A percentile compares a stretch with the other conserved stretches of the same genome.
phyloP scores from a whole-genome alignment of 2,329 filamentous ascomycete genomes.

The Bipolaris zeicola region DNA sequence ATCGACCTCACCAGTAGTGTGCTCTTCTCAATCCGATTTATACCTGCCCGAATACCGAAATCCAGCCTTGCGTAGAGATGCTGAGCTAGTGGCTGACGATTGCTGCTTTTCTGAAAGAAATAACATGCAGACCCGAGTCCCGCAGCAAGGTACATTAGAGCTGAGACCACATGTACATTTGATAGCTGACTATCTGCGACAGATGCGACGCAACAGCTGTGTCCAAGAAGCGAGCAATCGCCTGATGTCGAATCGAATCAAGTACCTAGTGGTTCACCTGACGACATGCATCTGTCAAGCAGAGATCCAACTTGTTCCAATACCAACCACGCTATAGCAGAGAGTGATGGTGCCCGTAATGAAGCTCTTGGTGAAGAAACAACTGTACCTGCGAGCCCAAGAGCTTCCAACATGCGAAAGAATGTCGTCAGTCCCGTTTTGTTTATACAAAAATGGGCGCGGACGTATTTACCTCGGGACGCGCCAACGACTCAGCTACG shows the following conservation, averaged over 20 bases:
- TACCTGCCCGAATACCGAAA: not conserved
- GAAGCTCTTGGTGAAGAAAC: not conserved
- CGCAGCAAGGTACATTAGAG: not conserved
- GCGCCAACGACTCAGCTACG: not conserved
- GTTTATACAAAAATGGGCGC: not conserved
- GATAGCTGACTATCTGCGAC: not conserved
- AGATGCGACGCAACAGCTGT: not conserved
- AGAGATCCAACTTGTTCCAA: not conserved
- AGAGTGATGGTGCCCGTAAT: not conserved
- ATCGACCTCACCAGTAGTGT: not conserved
- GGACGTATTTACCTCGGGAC: not conserved
- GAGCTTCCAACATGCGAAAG: not conserved
- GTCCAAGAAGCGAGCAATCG: not conserved
- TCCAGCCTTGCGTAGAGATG: too few species aligned
- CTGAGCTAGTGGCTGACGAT: too few species aligned
- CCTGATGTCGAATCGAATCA: too few species aligned
- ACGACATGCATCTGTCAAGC: not conserved
- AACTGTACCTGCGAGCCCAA: not conserved
- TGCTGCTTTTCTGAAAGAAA: not conserved
- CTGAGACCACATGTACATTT: not conserved
- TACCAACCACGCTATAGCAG: not conserved
- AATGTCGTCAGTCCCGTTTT: not conserved
- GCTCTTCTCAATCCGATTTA: not conserved
- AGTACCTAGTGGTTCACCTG: not conserved
- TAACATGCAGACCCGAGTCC: not conserved